Evolutionary conservation across 2,329 filamentous ascomycete genomes (phyloP).

Genomic region (Cryphonectria radicalis): DNA sequence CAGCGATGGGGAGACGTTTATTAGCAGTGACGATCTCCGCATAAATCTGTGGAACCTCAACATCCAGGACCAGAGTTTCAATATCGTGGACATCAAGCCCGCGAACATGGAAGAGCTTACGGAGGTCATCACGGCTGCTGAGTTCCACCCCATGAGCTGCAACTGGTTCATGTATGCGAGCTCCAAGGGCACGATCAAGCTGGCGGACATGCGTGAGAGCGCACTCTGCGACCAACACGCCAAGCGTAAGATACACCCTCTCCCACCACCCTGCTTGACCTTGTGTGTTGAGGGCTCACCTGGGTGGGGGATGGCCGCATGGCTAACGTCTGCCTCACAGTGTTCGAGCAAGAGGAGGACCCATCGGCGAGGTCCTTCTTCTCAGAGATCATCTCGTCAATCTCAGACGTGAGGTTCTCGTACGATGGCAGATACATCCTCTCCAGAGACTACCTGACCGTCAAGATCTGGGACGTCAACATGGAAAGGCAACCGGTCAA

Average conservation of each 20-base stretch:
- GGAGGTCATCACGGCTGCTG: conserved; percentile 96
- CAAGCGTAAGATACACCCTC: conserved; percentile 69
- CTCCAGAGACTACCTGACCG: conserved; percentile 95
- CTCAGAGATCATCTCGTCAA: conserved; percentile 98
- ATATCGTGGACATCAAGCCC: conserved; percentile 99
- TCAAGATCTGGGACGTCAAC: conserved; percentile 99
- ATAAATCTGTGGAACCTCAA: conserved; percentile 99
- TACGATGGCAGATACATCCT: conserved; percentile 96
- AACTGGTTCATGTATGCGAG: conserved; percentile 99
- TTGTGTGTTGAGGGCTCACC: conserved; percentile 1
- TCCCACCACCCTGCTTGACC: conserved; percentile 9
- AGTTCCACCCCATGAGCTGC: conserved; percentile 96
- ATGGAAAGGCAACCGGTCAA: conserved; percentile 98
- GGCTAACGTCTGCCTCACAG: conserved; percentile 50
- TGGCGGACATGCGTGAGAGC: conserved; percentile 97
- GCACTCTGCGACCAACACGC: conserved; percentile 94
- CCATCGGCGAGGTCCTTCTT: conserved; percentile 97
- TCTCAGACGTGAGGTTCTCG: conserved; percentile 97
- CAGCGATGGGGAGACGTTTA: conserved; percentile 98
- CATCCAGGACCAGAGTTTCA: conserved; percentile 99
- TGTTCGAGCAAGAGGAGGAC: conserved; percentile 99
- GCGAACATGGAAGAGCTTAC: conserved; percentile 99
- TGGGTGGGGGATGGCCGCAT: background rate
- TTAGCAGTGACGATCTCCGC: conserved; percentile 95
- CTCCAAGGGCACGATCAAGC: conserved; percentile 97